Base-by-base conservation (phyloP, 78 protist genomes). In the Dictyostelium capitatum region DNA sequence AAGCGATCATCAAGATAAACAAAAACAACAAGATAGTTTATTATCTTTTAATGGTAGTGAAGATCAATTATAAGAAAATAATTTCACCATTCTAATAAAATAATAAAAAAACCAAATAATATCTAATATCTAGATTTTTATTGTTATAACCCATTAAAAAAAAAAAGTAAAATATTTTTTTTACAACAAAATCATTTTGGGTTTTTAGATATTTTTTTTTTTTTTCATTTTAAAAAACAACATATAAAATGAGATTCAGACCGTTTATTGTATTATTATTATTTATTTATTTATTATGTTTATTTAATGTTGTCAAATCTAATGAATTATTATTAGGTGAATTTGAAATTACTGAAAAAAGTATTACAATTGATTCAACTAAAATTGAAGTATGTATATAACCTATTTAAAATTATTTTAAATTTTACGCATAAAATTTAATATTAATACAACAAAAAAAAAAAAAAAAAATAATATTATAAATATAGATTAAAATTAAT, bases 291-390 rank as follows among this genome's bases (percentile, higher is more conserved):
- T n/a, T 62, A n/a, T n/a, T n/a, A 25, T n/a, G 41, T 62, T 62
- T 62, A 25, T 25, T 62, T 62, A 25, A 14, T 4, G 4, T 37
- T 23, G 30, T 62, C 3, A 23, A 20, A 15, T 11, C 37, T 10
- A 37, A 30, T 25, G 41, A 62, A 23, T 37, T 19, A 30, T 32
- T 67, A 32, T 67, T 67, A 6, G 79, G 57, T 14, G 79, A 72
- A n/a, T 20, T 72, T 3, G 79, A 43, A 72, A 72, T 72, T 15
- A 72, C 25, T 17, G 57, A 72, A 10, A 72, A 72, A 72, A 43
- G 14, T n/a, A n/a, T 72, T 46, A 10, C 79, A 72, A 72, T 72
- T n/a, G 79, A 72, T 72, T n/a, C 79, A 32, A n/a, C 32, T 46
- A 12, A 20, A 17, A 43, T 72, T 46, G 28, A 72, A 20, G 79